phyloP scores from a whole-genome alignment of 1,139 yeast genomes.

The Fermentozyma sake region DNA sequence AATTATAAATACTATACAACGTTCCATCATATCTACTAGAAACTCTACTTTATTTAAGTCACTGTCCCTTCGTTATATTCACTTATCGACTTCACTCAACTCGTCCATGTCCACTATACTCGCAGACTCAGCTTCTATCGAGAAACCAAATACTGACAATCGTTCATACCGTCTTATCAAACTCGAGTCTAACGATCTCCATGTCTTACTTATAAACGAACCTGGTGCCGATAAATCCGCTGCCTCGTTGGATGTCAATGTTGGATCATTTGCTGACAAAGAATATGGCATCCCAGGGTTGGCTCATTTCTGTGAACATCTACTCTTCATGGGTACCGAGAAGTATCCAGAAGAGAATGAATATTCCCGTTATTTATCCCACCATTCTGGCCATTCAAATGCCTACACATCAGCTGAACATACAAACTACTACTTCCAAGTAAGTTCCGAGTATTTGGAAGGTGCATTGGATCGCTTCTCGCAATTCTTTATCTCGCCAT shows the following conservation, averaged over 20 bases:
- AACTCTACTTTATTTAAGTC: too few species aligned
- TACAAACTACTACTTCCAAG: constrained; percentile 88
- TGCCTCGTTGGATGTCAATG: constrained; percentile 88
- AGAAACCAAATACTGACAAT: constrained; percentile 70
- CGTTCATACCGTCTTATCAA: constrained; percentile 65
- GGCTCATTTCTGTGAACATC: constrained; percentile 96
- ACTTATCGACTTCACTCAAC: too few species aligned
- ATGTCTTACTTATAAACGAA: constrained; percentile 76
- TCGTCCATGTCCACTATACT: too few species aligned
- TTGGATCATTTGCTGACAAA: constrained; percentile 85
- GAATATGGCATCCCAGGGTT: constrained; percentile 67
- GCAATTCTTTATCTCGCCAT: constrained; percentile 84
- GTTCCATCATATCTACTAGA: too few species aligned
- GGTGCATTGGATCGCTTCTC: constrained; percentile 92
- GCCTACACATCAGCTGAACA: constrained; percentile 90
- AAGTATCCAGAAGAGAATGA: constrained; percentile 92
- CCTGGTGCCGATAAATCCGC: constrained; percentile 87
- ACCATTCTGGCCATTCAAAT: constrained; percentile 62
- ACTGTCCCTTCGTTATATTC: too few species aligned
- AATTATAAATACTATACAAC: too few species aligned
- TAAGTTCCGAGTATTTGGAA: constrained; percentile 67
- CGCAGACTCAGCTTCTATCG: constrained; percentile 23
- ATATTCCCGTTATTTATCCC: constrained; percentile 70
- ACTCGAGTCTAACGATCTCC: constrained; percentile 58
- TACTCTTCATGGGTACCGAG: constrained; percentile 93